Conservation (phyloP, 495 filamentous ascomycete genomes). For the Corynascus novoguineensis region DNA sequence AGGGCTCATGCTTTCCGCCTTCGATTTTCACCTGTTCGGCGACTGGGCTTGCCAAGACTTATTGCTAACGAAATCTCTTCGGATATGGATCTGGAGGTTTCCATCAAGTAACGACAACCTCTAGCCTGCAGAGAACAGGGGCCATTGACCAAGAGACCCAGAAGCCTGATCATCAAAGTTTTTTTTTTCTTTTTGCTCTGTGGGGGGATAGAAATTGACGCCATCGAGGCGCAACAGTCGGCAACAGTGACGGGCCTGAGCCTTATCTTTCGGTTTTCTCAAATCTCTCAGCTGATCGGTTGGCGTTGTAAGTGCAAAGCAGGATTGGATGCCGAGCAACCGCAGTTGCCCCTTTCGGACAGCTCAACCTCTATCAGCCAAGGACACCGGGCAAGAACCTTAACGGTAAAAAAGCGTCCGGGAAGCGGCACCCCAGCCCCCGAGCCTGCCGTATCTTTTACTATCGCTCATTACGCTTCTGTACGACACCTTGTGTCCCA, state of each 20-base stretch:
- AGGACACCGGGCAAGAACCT: background rate
- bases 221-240: background rate
- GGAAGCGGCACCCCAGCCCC: slow-evolving; percentile 3
- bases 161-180: slow-evolving; percentile 1
- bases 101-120: slow-evolving; percentile 35
- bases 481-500: slow-evolving; percentile 6
- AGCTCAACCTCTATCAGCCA: background rate
- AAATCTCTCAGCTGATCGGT: background rate
- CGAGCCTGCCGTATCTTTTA: slow-evolving; percentile 9
- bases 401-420: background rate
- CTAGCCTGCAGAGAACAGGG: slow-evolving; percentile 31
- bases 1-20: background rate
- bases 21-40: slow-evolving; percentile 6
- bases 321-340: slow-evolving; percentile 3
- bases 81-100: slow-evolving; percentile 27
- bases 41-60: slow-evolving; percentile 14
- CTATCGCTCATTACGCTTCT: slow-evolving; percentile 16
- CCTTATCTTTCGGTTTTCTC: background rate
- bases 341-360: slow-evolving; percentile 14
- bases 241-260: background rate
- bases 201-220: slow-evolving; percentile 12
- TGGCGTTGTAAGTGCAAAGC: background rate
- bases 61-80: slow-evolving; percentile 10
- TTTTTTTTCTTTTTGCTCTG: slow-evolving; percentile 5
- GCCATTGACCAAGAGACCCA: slow-evolving; percentile 2